Evolutionary conservation across 768 basidiomycete species (phyloP), one percentile per base, ranked within the genome.

Genomic region (Chiua virens): DNA sequence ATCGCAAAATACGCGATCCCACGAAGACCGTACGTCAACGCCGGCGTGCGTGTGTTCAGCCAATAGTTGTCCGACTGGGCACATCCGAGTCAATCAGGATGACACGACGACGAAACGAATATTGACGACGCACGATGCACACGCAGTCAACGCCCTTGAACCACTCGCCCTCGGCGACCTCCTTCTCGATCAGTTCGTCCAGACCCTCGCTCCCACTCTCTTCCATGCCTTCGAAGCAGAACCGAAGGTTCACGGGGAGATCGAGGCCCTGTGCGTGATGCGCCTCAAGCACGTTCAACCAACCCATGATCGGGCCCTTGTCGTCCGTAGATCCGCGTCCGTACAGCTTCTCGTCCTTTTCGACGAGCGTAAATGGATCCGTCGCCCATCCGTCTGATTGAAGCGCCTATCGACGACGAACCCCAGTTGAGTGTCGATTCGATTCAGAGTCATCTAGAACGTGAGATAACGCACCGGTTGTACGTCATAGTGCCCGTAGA

Each of bases 181-280:
- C 94, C 42, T 75, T 75, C 53, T 77, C 70, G 54, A 98, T 91
- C 39, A 96, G 81, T 30, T 90, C 89, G 60, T 97, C 94, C 13
- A 98, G 78, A 2, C 94, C 93, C 59, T 91, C 89, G 37, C 87
- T 90, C 6, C 94, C 95, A 54, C 80, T 87, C 74, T 98, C 96
- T 68, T 98, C 96, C 95, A 97, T 98, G 5, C 90, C 95, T 68
- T 98, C 96, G 60, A 98, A 94, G 76, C 89, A 92, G 75, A 90
- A 85, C 56, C 83, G 82, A 49, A 98, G 71, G 66, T 98, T 97
- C 23, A 98, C 91, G 3, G 94, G 94, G 18, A 96, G 79, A 42
- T 82, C 79, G 39, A 83, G 73, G 21, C 80, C 75, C 32, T 80
- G 79, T 49, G 83, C 74, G 49, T 80, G 72, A 48, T 95, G 92